Percentiles rank a stretch among this genome's conserved stretches.
Conservation (phyloP, 352 stramenopile genomes). For the Pythium myriotylum region DNA sequence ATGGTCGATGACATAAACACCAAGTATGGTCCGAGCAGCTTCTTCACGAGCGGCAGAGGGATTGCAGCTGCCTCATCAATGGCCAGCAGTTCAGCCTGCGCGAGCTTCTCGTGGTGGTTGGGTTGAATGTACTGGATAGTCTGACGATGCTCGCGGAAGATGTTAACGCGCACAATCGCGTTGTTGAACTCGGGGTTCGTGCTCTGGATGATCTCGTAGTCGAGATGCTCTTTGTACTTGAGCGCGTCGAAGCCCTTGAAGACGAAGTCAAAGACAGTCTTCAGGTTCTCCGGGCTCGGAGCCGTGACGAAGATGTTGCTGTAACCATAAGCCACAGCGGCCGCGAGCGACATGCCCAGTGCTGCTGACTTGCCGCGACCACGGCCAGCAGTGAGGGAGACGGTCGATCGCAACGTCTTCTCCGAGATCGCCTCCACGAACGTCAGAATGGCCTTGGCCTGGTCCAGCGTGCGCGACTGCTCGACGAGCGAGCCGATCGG, state of each 20-base stretch:
- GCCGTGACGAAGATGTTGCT: constrained; percentile 98
- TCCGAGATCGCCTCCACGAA: constrained; percentile 98
- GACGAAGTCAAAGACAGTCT: constrained; percentile 98
- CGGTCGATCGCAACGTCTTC: constrained; percentile 93
- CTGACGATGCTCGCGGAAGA: constrained; percentile 97
- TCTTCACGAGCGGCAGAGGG: constrained; percentile 97
- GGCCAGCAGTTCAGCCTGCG: constrained; percentile 97
- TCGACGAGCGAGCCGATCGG: constrained; percentile 95
- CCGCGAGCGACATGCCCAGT: constrained; percentile 92
- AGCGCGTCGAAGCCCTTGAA: constrained; percentile 94
- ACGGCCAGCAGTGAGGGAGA: constrained; percentile 94
- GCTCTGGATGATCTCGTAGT: constrained; percentile 95
- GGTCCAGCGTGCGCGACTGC: constrained; percentile 95
- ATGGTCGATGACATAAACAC: constrained; percentile 99
- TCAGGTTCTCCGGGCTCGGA: constrained; percentile 98
- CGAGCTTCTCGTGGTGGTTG: constrained; percentile 95
- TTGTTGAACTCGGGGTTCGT: constrained; percentile 86
- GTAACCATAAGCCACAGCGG: constrained; percentile 90
- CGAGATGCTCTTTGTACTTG: constrained; percentile 97
- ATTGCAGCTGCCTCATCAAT: constrained; percentile 99
- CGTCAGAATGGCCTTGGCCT: constrained; percentile 95
- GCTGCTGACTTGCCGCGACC: constrained; percentile 97
- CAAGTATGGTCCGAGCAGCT: constrained; percentile 95
- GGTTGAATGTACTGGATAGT: constrained; percentile 97
- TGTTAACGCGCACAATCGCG: constrained; percentile 95